Evolutionary conservation across 2,329 filamentous ascomycete species (phyloP), one percentile per base, ranked within the genome.

Genomic region (Claviceps spartinae): DNA sequence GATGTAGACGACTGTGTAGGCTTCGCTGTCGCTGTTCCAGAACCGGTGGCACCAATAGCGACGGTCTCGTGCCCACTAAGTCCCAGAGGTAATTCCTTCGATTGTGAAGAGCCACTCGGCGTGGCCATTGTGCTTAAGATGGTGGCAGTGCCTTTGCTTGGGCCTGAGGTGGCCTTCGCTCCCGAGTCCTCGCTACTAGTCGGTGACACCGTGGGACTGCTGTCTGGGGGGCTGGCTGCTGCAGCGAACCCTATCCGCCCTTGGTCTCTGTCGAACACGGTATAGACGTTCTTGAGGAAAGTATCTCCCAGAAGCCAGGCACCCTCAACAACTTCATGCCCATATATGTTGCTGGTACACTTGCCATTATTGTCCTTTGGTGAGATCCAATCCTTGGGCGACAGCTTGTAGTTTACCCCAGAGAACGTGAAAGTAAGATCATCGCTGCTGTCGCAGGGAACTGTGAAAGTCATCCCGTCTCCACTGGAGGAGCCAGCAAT

Each of bases 221-320:
- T 40, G 26, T 46, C 45, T 6, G 49, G 36, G 4, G 51, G 40
- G 6, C 43, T 42, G 43, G 54, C 57, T 20, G 54, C 48, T 14
- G 48, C 56, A 20, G 58, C 56, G 20, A 55, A 50, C 24, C 49
- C 85, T 57, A 89, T 79, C 49, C 76, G 77, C 44, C 66, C 68
- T 57, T 81, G 62, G 56, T 91, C 88, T 50, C 79, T 79, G 64
- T 95, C 89, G 63, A 94, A 95, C 24, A 93, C 83, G 1, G 81
- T 74, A 63, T 95, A 95, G 16, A 95, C 88, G 59, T 94, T 95
- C 71, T 94, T 95, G 55, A 95, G 69, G 60, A 95, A 95, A 1
- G 85, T 79, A 58, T 89, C 88, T 2, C 89, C 89, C 1, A 95
- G 67, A n/a, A 95, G 73, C 88, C 88, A 95, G 30, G 81, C 60